Evolutionary conservation across 129 eudicot species (phyloP), one percentile per base, ranked within the genome.

Genomic region (Dittrichia graveolens): DNA sequence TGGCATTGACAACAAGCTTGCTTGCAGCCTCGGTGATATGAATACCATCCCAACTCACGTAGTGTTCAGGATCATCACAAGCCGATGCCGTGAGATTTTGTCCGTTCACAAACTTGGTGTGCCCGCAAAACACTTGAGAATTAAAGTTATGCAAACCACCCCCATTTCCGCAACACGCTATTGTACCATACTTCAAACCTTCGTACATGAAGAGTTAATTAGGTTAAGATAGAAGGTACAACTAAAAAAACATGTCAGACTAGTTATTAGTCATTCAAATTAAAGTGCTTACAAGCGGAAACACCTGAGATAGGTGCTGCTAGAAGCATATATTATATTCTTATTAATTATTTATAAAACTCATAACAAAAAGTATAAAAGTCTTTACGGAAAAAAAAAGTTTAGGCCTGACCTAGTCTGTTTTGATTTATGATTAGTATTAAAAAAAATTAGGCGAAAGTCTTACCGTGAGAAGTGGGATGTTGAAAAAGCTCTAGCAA

Each of bases 21-120:
- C 84, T 92, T 44, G 97, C 94, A 7, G 91, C 97, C 69, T 92
- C 94, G 0, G 97, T 92, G n/a, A 86, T 71, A 75, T 89, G 96
- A 12, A 92, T 65, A 40, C 96, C 96, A 71, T 92, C 95, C 96
- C 91, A 95, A 68, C 96, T 95, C 41, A 88, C 99, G 58, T 90
- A 90, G 38, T 86, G 84, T 61, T 82, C 57, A 2, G 99, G 97
- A 41, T 95, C 97, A 3, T 31, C 63, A 46, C 99, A 90, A 58
- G 97, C 94, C 6, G 52, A 60, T 24, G 97, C 91, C 0, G 86
- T 84, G 4, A 88, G 44, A 37, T 64, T 83, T 42, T 68, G 55
- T 6, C 96, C 94, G 65, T 86, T 46, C 8, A 91, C 52, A 14
- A 74, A 14, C 75, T 90, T 90, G 3, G 41, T 77, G 67, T 83